Evolutionary conservation across 2,329 filamentous ascomycete genomes (phyloP).

Genomic region (Sphaceloma murrayae): DNA sequence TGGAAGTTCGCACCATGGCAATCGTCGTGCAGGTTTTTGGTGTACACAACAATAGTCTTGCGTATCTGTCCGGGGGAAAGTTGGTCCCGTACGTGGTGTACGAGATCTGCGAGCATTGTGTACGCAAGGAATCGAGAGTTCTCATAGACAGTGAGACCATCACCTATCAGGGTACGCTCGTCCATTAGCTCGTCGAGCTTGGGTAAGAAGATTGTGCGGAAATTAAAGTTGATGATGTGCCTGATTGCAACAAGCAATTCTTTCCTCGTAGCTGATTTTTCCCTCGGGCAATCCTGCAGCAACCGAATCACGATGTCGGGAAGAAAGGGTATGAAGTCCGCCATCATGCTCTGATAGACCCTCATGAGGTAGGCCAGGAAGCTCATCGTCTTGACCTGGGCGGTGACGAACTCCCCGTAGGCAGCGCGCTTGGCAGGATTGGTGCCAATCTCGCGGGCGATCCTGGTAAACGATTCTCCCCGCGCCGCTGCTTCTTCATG

Average conservation of each 20-base stretch:
- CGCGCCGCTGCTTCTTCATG: conserved; percentile 74
- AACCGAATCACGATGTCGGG: conserved; percentile 85
- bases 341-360: conserved; percentile 75
- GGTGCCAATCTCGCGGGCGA: conserved; percentile 67
- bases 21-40: conserved; percentile 86
- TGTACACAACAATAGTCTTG: conserved; percentile 94
- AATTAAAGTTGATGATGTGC: conserved; percentile 99
- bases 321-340: conserved; percentile 76
- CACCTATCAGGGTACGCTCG: conserved; percentile 85
- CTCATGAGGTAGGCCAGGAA: conserved; percentile 88
- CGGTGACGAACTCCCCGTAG: conserved; percentile 95
- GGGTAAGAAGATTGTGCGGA: conserved; percentile 82
- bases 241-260: conserved; percentile 92
- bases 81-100: conserved; percentile 91
- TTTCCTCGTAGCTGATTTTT: conserved; percentile 88
- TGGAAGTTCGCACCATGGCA: conserved; percentile 98
- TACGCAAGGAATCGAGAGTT: conserved; percentile 93
- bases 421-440: conserved; percentile 67
- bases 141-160: conserved; percentile 92
- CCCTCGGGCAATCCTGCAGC: conserved; percentile 84
- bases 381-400: conserved; percentile 98
- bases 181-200: conserved; percentile 95
- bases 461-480: conserved; percentile 78
- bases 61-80: conserved; percentile 83
- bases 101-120: conserved; percentile 95